Conservation (phyloP, 441 rosid genomes). For the Eutrema salsugineum region DNA sequence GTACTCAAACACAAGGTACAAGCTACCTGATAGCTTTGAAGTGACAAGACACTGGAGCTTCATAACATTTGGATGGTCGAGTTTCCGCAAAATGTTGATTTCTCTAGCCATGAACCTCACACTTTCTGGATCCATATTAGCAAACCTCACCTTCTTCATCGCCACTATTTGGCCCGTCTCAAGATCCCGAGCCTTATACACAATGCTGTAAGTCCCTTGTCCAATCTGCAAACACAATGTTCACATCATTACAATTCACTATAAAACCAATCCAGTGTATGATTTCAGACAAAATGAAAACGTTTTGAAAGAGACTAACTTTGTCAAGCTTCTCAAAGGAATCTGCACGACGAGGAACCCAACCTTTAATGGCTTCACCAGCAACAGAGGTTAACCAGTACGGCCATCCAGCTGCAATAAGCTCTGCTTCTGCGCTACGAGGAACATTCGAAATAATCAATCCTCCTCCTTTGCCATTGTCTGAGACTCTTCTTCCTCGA, state of each 20-base stretch:
- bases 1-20: constrained; percentile 83
- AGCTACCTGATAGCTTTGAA: constrained; percentile 68
- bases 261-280: background rate
- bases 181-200: constrained; percentile 74
- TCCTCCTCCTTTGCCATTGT: constrained; percentile 36
- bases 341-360: constrained; percentile 76
- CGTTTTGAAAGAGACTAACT: constrained; percentile 39
- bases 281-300: background rate
- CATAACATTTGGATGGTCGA: constrained; percentile 84
- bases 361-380: constrained; percentile 82
- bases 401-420: constrained; percentile 77
- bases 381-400: constrained; percentile 80
- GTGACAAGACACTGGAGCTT: constrained; percentile 80
- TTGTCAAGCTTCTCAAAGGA: constrained; percentile 82
- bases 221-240: constrained; percentile 57
- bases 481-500: constrained; percentile 39
- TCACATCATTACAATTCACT: background rate
- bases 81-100: constrained; percentile 66
- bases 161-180: constrained; percentile 71
- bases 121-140: constrained; percentile 82
- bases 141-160: constrained; percentile 86
- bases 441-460: constrained; percentile 33
- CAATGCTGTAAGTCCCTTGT: constrained; percentile 91
- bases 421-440: constrained; percentile 47
- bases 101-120: constrained; percentile 96